Evolutionary conservation across 805 yeast genomes (phyloP).

Genomic region (Myxozyma geophila): DNA sequence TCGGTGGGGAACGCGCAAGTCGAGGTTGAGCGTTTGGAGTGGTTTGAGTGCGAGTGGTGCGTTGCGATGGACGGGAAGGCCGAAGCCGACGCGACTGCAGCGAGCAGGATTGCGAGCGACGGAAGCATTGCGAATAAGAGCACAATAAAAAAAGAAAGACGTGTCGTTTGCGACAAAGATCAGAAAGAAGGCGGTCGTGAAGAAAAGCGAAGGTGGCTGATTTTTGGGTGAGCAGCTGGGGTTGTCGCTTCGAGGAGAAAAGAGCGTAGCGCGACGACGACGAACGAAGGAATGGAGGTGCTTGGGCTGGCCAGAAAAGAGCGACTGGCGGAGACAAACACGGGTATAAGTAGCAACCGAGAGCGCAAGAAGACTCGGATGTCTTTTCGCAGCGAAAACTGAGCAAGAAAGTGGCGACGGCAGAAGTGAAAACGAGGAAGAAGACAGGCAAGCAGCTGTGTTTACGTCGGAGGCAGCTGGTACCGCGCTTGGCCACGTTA

Average conservation of each 20-base stretch:
- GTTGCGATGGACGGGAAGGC: slow-evolving; percentile 21
- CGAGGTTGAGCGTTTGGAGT: slow-evolving; percentile 20
- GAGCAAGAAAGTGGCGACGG: background rate
- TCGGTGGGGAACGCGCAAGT: slow-evolving; percentile 69
- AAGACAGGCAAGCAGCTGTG: background rate
- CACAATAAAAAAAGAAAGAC: slow-evolving; percentile 9
- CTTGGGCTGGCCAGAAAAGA: background rate
- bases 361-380: background rate
- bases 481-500: slow-evolving; percentile 4
- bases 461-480: background rate
- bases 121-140: slow-evolving; percentile 3
- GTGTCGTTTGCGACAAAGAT: background rate
- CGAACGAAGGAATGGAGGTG: background rate
- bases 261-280: slow-evolving; percentile 3
- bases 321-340: background rate
- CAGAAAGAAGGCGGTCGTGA: background rate
- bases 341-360: background rate
- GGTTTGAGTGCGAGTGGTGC: slow-evolving; percentile 14
- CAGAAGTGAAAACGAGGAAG: background rate
- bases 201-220: background rate
- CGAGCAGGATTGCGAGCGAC: slow-evolving; percentile 19
- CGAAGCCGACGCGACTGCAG: slow-evolving; percentile 32
- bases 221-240: background rate
- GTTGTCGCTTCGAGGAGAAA: background rate
- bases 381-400: background rate